Evolutionary conservation across 306 rosid species (phyloP).

Genomic region (Mimosa bimucronata): DNA sequence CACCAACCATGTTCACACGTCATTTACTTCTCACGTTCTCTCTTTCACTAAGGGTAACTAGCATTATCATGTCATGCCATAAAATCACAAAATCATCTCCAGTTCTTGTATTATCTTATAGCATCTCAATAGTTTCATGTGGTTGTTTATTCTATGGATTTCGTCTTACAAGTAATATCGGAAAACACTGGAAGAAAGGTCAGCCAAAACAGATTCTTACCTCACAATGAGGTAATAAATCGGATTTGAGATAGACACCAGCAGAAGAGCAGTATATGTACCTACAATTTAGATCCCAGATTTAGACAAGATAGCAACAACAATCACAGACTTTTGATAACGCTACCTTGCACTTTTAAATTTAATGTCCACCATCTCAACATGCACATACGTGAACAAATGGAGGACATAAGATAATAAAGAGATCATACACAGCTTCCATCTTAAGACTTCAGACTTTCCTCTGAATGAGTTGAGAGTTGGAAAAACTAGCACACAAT

Average conservation of each 20-base stretch:
- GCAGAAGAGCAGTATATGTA: slow-evolving; percentile 99
- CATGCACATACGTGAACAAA: not conserved
- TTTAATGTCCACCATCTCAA: not conserved
- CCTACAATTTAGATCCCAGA: slow-evolving; percentile 53
- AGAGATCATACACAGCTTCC: not conserved
- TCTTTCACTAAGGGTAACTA: not conserved
- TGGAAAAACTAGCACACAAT: not conserved
- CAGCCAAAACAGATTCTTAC: slow-evolving; percentile 38
- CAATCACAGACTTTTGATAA: not conserved
- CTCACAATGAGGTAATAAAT: slow-evolving; percentile 84
- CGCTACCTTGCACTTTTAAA: not conserved
- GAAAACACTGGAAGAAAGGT: slow-evolving; percentile 21
- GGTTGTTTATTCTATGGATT: not conserved
- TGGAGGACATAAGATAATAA: not conserved
- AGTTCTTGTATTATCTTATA: not conserved
- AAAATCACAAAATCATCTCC: not conserved
- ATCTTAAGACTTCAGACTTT: not conserved
- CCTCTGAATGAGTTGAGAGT: not conserved
- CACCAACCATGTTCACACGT: slow-evolving; percentile 9
- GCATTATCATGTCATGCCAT: not conserved
- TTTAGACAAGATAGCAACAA: not conserved
- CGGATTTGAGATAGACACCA: slow-evolving; percentile 95
- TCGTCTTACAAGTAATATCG: not conserved
- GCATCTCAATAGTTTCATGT: not conserved
- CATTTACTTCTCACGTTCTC: not conserved